These are phyloP conservation scores for Colletotrichum eremochloae DNA, from an alignment of 2,329 filamentous ascomycete genomes.

Conservation along the genomic window DNA sequence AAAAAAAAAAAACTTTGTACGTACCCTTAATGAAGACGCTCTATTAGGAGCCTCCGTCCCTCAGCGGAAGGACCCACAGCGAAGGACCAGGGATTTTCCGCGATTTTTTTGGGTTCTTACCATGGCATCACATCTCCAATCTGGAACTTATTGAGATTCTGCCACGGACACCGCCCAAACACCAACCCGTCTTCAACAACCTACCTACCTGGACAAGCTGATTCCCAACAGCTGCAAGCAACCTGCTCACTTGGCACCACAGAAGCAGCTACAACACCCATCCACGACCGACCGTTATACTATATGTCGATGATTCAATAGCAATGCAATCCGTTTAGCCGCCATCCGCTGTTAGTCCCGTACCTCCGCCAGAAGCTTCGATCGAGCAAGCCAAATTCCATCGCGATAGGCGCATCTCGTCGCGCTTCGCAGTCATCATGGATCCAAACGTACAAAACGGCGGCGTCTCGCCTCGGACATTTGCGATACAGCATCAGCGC, in stretches of 20 bases:
- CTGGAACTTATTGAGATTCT: conserved; percentile 30
- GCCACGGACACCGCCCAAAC: conserved; percentile 31
- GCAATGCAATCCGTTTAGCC: conserved; percentile 31
- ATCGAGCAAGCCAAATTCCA: conserved; percentile 19
- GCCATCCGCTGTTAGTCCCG: background rate
- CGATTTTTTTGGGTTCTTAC: conserved; percentile 16
- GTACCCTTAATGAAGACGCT: conserved; percentile 2
- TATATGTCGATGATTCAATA: background rate
- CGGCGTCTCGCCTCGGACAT: conserved; percentile 66
- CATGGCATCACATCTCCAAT: conserved; percentile 17
- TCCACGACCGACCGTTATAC: background rate
- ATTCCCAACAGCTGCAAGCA: conserved; percentile 12
- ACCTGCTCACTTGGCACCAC: background rate
- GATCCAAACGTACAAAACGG: conserved; percentile 42
- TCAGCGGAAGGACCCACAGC: conserved; percentile 7
- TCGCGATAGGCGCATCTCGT: conserved; percentile 32
- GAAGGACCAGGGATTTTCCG: conserved; percentile 38
- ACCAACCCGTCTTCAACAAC: conserved; percentile 16
- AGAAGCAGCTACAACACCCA: background rate
- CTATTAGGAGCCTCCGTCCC: background rate
- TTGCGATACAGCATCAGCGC: conserved; percentile 69
- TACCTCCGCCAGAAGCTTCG: conserved; percentile 4
- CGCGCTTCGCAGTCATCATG: conserved; percentile 34
- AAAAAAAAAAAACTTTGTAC: background rate
- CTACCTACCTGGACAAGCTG: conserved; percentile 1